These are phyloP conservation scores for Scheffersomyces lignicola DNA, from an alignment of 1,139 yeast genomes.

Conservation along the genomic window DNA sequence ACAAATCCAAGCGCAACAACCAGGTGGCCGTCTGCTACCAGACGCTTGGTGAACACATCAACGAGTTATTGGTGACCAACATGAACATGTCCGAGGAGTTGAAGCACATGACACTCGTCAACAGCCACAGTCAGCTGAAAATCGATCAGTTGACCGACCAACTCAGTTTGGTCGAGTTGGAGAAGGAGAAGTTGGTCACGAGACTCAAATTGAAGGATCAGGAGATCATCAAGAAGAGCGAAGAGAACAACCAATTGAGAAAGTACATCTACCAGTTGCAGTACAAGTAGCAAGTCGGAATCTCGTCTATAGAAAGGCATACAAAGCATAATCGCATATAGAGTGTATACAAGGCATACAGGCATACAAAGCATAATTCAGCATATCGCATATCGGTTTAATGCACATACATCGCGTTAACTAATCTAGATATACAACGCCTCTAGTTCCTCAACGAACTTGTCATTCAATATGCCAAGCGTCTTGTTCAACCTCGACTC, in stretches of 20 bases:
- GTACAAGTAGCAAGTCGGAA: background rate
- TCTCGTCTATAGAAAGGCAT: no score
- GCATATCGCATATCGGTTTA: background rate
- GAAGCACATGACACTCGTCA: background rate
- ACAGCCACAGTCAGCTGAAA: background rate
- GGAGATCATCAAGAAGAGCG: conserved; percentile 3
- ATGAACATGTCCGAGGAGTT: background rate
- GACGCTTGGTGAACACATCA: conserved; percentile 2
- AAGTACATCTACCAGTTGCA: conserved; percentile 2
- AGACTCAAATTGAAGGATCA: conserved; percentile 2
- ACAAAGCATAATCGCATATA: no score
- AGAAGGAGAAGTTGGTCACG: background rate
- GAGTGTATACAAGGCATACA: no score
- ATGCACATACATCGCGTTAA: background rate
- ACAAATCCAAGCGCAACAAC: background rate
- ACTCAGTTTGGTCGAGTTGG: background rate
- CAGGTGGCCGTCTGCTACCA: conserved; percentile 1
- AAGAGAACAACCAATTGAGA: conserved; percentile 4
- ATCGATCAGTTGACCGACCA: background rate
- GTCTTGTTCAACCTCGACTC: conserved; percentile 10
- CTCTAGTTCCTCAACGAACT: conserved; percentile 13
- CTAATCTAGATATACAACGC: conserved; percentile 1
- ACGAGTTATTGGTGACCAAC: background rate
- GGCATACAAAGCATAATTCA: no score
- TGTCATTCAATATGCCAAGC: conserved; percentile 11